A percentile compares a stretch with the other conserved stretches of the same genome.
These are phyloP conservation scores for Xerocomellus chrysenteron DNA, from an alignment of 768 basidiomycete genomes.

Conservation along the genomic window DNA sequence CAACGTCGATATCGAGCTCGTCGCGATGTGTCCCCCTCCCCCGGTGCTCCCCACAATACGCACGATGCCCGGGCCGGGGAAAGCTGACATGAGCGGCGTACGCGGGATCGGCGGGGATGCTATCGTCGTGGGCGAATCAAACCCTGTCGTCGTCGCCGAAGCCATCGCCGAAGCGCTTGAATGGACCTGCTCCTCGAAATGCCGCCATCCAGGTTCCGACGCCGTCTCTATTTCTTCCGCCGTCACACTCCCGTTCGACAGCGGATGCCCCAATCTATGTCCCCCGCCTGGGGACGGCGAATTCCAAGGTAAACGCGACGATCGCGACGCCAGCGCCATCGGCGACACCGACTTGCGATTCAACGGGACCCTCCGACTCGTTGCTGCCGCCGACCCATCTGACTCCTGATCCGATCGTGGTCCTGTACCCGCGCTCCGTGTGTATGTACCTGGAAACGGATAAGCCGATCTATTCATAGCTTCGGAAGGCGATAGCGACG, in stretches of 20 bases:
- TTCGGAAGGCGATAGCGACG: constrained; percentile 62
- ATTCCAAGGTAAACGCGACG: constrained; percentile 34
- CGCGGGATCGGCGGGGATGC: constrained; percentile 40
- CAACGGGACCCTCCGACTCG: constrained; percentile 59
- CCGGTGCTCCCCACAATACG: constrained; percentile 24
- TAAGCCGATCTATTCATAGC: constrained; percentile 34
- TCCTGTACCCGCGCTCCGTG: constrained; percentile 22
- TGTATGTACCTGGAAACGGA: constrained; percentile 11
- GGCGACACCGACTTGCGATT: constrained; percentile 71
- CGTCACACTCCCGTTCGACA: constrained; percentile 17
- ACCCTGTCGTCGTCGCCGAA: not conserved
- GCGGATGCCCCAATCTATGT: constrained; percentile 23
- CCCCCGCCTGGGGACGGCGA: constrained; percentile 41
- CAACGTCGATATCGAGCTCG: constrained; percentile 33
- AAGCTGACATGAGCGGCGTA: constrained; percentile 35
- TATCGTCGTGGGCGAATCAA: constrained; percentile 40
- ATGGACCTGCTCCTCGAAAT: constrained; percentile 18
- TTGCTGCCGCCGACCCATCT: constrained; percentile 36
- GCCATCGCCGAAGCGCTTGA: not conserved
- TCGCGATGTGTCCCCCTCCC: constrained; percentile 20
- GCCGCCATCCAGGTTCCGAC: constrained; percentile 32
- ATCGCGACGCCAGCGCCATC: constrained; percentile 57
- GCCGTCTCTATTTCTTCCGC: constrained; percentile 25
- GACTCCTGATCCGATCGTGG: constrained; percentile 55
- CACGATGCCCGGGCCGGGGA: constrained; percentile 11